phyloP scores from a whole-genome alignment of 805 yeast species.

The Monosporozyma siamensis region DNA sequence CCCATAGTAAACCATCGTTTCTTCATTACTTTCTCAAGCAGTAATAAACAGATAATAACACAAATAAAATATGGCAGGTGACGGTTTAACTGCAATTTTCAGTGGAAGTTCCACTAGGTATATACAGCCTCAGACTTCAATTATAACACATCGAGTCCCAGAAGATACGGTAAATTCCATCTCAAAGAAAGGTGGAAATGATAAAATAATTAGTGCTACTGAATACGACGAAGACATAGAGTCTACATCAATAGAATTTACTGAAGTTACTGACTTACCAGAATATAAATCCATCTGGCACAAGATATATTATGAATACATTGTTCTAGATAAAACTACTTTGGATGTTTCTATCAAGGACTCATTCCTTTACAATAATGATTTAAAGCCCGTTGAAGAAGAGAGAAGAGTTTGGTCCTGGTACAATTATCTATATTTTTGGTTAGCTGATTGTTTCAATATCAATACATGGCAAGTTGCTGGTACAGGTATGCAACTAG shows the following conservation, averaged over 20 bases:
- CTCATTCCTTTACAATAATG: conserved; percentile 60
- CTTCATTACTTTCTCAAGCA: neutral
- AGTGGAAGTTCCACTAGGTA: conserved; percentile 8
- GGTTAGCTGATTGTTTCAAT: conserved; percentile 88
- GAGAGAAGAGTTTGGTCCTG: conserved; percentile 74
- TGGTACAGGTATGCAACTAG: conserved; percentile 71
- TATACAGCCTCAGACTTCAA: conserved; percentile 4
- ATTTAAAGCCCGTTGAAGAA: conserved; percentile 69
- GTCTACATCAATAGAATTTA: neutral
- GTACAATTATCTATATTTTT: conserved; percentile 71
- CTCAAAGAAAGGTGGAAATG: neutral
- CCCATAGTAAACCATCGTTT: neutral
- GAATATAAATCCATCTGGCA: conserved; percentile 5
- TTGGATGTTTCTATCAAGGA: conserved; percentile 29
- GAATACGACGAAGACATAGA: neutral
- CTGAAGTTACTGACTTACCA: neutral
- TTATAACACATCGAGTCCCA: conserved; percentile 1
- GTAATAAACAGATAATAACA: neutral
- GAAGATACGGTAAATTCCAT: neutral
- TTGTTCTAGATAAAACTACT: conserved; percentile 7
- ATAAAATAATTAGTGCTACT: neutral
- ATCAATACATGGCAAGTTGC: conserved; percentile 91
- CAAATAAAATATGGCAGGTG: conserved; percentile 3
- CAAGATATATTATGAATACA: conserved; percentile 7
- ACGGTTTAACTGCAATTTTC: conserved; percentile 14